Evolutionary conservation across 257 asterid genomes (phyloP), one percentile per base, ranked within the genome.

Genomic region (Penstemon newberryi): DNA sequence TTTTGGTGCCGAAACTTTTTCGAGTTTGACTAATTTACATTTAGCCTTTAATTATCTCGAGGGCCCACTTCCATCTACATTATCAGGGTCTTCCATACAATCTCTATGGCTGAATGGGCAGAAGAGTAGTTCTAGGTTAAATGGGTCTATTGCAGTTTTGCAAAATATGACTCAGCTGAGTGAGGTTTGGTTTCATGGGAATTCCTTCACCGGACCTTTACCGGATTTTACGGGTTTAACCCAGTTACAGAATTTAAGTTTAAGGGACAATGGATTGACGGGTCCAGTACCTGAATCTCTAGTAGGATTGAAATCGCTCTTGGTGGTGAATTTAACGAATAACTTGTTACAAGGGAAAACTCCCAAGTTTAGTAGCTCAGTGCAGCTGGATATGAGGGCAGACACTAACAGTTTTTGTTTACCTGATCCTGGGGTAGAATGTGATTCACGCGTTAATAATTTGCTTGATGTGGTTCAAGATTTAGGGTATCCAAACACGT

Each of bases 201-300:
- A 91, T 64, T 63, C 75, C 1, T 86, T 91, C 61, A 45, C 87
- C 0, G 96, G 96, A 1, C 88, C 88, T 0, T 68, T 91, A 8
- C 91, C 95, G 4, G 93, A 91, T 72, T 85, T 91, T 40, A 63
- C 91, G 0, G 77, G 66, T 60, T 57, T 85, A 3, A 38, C 5
- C 4, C 76, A 75, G 44, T 63, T 91, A 83, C 72, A 64, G 73
- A 49, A 84, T 51, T 69, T 87, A 15, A 82, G 86, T 55, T 47
- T 91, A 46, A 84, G 95, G 82, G 89, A 89, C 37, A 91, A 91
- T 70, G 52, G 77, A 10, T 79, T 91, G 19, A 82, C 95, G 0
- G 97, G 97, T 9, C 87, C 81, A 0, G 89, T 91, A n/a, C 97
- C 96, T 0, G 86, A 75, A 13, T 79, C 93, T 7, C 66, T 89